These are phyloP conservation scores for Ustilaginoidea virens DNA, from an alignment of 2,329 filamentous ascomycete species.

Conservation along the genomic window DNA sequence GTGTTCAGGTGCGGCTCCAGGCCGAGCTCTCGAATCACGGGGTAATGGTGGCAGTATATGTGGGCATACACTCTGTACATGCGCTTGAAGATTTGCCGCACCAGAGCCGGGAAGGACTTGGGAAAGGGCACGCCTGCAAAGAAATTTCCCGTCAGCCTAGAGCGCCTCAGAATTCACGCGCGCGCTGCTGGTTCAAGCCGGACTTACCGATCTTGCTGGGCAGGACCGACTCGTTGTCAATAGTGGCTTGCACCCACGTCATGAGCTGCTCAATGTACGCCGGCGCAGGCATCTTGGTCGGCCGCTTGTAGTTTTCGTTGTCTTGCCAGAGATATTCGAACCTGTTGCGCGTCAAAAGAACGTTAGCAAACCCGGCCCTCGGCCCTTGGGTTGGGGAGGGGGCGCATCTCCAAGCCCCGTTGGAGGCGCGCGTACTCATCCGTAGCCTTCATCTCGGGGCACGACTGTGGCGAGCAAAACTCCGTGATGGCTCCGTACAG, in stretches of 20 bases:
- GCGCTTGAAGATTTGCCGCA: conserved; percentile 96
- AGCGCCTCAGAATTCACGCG: too few species aligned
- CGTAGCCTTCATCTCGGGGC: conserved; percentile 99
- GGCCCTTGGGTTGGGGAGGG: not conserved
- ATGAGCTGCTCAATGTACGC: conserved; percentile 97
- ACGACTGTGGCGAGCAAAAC: conserved; percentile 94
- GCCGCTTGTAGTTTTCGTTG: conserved; percentile 80
- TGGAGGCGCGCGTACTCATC: conserved; percentile 56
- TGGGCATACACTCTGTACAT: conserved; percentile 98
- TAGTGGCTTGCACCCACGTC: conserved; percentile 87
- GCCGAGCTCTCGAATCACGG: conserved; percentile 85
- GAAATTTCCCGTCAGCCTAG: not conserved
- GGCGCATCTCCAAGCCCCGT: not conserved
- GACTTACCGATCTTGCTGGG: conserved; percentile 72
- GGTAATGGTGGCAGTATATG: conserved; percentile 99
- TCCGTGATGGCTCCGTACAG: conserved; percentile 98
- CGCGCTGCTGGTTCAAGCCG: too few species aligned
- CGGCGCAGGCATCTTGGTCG: conserved; percentile 94
- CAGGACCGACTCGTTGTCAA: conserved; percentile 90
- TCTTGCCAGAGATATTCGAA: conserved; percentile 99
- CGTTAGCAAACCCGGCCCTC: too few species aligned
- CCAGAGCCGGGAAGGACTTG: conserved; percentile 73
- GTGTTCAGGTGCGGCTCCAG: conserved; percentile 96
- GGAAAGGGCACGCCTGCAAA: conserved; percentile 73
- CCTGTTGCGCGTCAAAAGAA: conserved; percentile 24